Base-by-base conservation (phyloP, 164 flowering plant species). In the Hamamelis virginiana region DNA sequence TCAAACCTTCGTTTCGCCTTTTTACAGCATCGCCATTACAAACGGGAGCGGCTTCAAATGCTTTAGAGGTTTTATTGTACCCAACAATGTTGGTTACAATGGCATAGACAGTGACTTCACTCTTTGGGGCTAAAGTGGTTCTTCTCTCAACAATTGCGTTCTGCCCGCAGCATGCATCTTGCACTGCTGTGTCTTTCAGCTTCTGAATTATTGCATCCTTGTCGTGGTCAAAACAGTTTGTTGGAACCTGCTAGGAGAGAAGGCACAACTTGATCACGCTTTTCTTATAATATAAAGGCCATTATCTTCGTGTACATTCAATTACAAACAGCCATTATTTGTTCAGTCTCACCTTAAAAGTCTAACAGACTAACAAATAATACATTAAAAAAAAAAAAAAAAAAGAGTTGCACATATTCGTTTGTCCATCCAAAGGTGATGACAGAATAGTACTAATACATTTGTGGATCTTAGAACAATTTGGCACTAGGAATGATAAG, bases 91-190 rank as follows among this genome's bases (percentile, higher is more conserved):
- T 90, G 68, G 96, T 94, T 13, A 81, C 88, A n/a, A 90, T 78
- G 62, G 91, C 92, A 70, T 83, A 84, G 14, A 74, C 71, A 4
- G 84, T 74, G 59, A 74, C 71, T 51, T 89, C 94, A 6, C 79
- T 78, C 65, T 75, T 85, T 3, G 94, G 88, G 23, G 77, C 50
- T 27, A 63, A 51, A 44, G 70, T 57, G 53, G 48, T 59, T 69
- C 74, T 82, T 62, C 75, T 84, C 78, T 86, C 92, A 1, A 87
- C 56, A 22, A 80, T 67, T 25, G 83, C 88, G 70, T 62, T 77
- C 71, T 85, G 88, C 16, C 97, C 97, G 62, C 87, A 86, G 38
- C 72, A 25, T 41, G 77, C 67, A 48, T 87, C 89, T 69, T 83
- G 71, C 61, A 87, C 44, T 0, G 90, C 87, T n/a, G 43, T 58